Evolutionary conservation across 371 early-diverging fungal genomes (phyloP).

Genomic region (Lichtheimia ornata): DNA sequence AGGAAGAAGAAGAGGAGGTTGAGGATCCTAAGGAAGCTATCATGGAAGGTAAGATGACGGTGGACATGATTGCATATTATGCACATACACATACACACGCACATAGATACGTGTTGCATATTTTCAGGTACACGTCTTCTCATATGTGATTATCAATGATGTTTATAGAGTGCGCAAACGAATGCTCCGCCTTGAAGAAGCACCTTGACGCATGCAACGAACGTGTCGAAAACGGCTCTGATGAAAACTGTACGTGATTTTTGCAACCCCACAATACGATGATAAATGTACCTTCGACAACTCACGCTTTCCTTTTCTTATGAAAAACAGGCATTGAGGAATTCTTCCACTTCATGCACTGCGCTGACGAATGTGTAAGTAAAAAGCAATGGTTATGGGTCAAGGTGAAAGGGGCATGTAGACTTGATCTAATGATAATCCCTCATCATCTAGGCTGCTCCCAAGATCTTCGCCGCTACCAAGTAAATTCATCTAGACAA

Average conservation of each 20-base stretch:
- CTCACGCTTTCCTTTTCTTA: background rate
- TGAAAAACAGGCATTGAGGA: conserved; percentile 51
- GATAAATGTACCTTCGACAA: too few species aligned
- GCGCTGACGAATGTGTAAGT: conserved; percentile 62
- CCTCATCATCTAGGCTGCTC: conserved; percentile 1
- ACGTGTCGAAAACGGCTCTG: conserved; percentile 59
- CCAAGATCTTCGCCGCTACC: conserved; percentile 11
- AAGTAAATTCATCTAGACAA: conserved; percentile 3
- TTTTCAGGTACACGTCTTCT: too few species aligned
- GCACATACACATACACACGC: too few species aligned
- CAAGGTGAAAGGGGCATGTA: background rate
- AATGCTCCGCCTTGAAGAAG: conserved; percentile 50
- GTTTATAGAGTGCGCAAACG: conserved; percentile 41
- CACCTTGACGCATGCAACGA: conserved; percentile 60
- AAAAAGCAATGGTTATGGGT: background rate
- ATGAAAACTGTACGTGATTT: conserved; percentile 47
- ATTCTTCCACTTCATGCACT: conserved; percentile 63
- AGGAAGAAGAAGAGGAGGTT: conserved; percentile 7
- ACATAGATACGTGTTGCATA: too few species aligned
- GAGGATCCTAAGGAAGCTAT: conserved; percentile 18
- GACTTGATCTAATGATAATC: background rate
- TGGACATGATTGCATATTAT: too few species aligned
- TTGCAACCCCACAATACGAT: too few species aligned
- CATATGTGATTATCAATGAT: too few species aligned
- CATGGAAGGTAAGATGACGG: conserved; percentile 41